A percentile compares a stretch with the other conserved stretches of the same genome.
Conservation (phyloP, 2,329 filamentous ascomycete genomes). For the Clarireedia hainanense region DNA sequence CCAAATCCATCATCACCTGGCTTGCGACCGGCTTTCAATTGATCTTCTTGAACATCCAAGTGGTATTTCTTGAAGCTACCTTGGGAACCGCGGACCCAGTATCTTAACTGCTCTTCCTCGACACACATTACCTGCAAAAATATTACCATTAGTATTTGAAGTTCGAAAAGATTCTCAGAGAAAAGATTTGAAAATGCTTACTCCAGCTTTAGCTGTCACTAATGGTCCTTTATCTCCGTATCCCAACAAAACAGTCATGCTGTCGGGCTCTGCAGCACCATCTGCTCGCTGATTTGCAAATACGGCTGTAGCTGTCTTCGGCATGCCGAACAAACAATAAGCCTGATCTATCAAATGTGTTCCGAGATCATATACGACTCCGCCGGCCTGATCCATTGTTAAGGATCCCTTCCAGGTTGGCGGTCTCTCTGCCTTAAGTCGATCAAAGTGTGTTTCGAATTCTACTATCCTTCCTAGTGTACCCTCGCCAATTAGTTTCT, state of each 20-base stretch:
- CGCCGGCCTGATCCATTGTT: conserved; percentile 52
- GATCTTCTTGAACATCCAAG: conserved; percentile 69
- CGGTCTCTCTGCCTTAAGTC: conserved; percentile 54
- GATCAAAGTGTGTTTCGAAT: conserved; percentile 75
- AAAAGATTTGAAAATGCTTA: background rate
- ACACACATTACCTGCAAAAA: conserved; percentile 47
- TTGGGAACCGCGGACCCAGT: conserved; percentile 68
- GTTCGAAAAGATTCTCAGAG: background rate
- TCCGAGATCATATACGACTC: conserved; percentile 66
- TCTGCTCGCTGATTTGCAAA: conserved; percentile 58
- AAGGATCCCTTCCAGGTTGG: conserved; percentile 60
- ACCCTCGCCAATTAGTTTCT: conserved; percentile 50
- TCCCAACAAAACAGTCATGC: conserved; percentile 55
- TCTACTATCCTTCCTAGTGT: conserved; percentile 65
- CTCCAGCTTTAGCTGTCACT: conserved; percentile 61
- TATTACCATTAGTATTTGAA: background rate
- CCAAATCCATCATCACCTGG: conserved; percentile 58
- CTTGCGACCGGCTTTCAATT: conserved; percentile 56
- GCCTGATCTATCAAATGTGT: conserved; percentile 71
- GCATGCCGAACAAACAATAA: conserved; percentile 62
- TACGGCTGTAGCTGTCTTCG: conserved; percentile 57
- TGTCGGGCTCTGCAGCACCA: conserved; percentile 43
- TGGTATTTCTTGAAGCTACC: conserved; percentile 66
- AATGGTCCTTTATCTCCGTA: conserved; percentile 53
- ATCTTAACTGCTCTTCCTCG: conserved; percentile 62